Conservation (phyloP, 306 rosid species). For the Cercis canadensis region DNA sequence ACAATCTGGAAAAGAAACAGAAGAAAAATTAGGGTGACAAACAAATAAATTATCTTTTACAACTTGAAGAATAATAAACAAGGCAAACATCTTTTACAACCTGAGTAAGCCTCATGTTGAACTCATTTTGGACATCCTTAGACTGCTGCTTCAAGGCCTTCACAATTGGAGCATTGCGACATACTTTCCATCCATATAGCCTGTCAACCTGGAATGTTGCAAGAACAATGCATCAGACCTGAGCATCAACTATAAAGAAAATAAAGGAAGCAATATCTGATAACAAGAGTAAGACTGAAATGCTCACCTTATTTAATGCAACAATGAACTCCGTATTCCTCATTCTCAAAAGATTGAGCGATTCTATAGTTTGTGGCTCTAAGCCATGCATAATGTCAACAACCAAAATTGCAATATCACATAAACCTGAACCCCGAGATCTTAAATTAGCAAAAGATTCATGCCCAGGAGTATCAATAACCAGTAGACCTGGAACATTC, state of each 20-base stretch:
- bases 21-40: conserved; percentile 31
- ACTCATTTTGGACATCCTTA: conserved; percentile 87
- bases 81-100: conserved; percentile 42
- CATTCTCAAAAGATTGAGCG: conserved; percentile 88
- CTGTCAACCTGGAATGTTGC: conserved; percentile 74
- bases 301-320: conserved; percentile 85
- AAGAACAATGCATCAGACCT: conserved; percentile 25
- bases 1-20: conserved; percentile 59
- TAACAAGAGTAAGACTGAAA: conserved; percentile 3
- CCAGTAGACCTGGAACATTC: conserved; percentile 88
- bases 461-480: conserved; percentile 97
- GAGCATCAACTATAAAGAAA: conserved; percentile 15
- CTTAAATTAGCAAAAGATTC: conserved; percentile 89
- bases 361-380: conserved; percentile 94
- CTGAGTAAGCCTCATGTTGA: conserved; percentile 80
- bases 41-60: conserved; percentile 7
- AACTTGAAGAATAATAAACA: background rate
- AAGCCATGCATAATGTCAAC: conserved; percentile 99
- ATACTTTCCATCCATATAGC: conserved; percentile 88
- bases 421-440: conserved; percentile 93
- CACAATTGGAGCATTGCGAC: conserved; percentile 78
- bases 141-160: conserved; percentile 84
- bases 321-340: conserved; percentile 93
- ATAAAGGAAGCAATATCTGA: background rate
- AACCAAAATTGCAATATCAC: conserved; percentile 95